phyloP scores from a whole-genome alignment of 1,139 yeast genomes.

The Hemisphaericaspora subhashii region DNA sequence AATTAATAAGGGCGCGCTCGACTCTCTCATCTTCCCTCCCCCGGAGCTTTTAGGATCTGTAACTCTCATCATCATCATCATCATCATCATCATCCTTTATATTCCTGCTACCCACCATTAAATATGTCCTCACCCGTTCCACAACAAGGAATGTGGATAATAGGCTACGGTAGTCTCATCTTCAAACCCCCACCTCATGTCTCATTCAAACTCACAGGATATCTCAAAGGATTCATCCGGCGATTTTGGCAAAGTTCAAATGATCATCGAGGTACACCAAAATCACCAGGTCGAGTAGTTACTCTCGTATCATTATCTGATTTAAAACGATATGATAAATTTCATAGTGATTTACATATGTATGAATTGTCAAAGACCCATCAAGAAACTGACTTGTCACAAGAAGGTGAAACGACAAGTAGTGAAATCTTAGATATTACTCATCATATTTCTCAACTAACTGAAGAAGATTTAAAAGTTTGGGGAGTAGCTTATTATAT shows the following conservation, averaged over 20 bases:
- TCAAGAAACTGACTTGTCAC: constrained; percentile 15
- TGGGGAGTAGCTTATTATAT: constrained; percentile 79
- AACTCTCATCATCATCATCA: too few relatives aligned
- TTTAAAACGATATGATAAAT: constrained; percentile 39
- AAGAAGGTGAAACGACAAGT: constrained; percentile 5
- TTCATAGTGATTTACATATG: constrained; percentile 46
- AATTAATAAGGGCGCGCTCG: too few relatives aligned
- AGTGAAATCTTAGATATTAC: constrained; percentile 9
- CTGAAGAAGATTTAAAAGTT: constrained; percentile 52
- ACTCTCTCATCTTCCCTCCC: too few relatives aligned
- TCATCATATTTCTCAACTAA: constrained; percentile 22
- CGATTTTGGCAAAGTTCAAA: constrained; percentile 90
- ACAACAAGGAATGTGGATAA: constrained; percentile 63
- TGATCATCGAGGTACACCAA: constrained; percentile 90
- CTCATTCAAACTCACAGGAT: constrained; percentile 66
- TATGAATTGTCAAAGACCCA: constrained; percentile 36
- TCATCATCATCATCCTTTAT: not conserved
- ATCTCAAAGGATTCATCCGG: constrained; percentile 71
- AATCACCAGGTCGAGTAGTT: constrained; percentile 82
- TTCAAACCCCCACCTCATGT: constrained; percentile 87
- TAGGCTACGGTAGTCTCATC: constrained; percentile 88
- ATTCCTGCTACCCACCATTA: not conserved
- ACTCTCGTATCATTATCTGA: constrained; percentile 67
- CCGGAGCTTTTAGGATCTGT: too few relatives aligned
- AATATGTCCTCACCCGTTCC: not conserved